These are phyloP conservation scores for Dactylellina parvicollis DNA, from an alignment of 2,329 filamentous ascomycete species.

Conservation along the genomic window DNA sequence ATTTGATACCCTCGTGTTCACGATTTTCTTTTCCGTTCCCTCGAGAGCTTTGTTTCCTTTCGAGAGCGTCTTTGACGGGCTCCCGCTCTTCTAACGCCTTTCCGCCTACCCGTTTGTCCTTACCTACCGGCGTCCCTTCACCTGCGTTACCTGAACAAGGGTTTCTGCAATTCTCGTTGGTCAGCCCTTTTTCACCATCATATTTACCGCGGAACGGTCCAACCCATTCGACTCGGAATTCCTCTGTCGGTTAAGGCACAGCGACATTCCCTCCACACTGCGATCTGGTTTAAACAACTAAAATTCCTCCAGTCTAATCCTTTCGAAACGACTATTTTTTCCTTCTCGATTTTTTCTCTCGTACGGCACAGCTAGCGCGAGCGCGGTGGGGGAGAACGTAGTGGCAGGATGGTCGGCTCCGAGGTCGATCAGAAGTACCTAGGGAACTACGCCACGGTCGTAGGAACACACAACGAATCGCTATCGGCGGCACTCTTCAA, in stretches of 20 bases:
- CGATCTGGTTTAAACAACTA: constrained; percentile 20
- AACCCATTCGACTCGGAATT: constrained; percentile 51
- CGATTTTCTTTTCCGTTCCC: constrained; percentile 26
- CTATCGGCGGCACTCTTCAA: constrained; percentile 87
- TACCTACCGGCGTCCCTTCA: neutral
- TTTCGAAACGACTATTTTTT: neutral
- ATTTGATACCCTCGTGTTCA: constrained; percentile 49
- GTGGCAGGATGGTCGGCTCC: constrained; percentile 81
- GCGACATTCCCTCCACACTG: constrained; percentile 16
- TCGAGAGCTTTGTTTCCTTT: constrained; percentile 18
- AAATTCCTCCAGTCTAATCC: constrained; percentile 1
- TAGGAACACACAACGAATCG: constrained; percentile 78
- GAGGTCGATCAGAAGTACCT: constrained; percentile 98
- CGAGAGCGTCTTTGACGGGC: constrained; percentile 23
- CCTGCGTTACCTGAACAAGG: constrained; percentile 46
- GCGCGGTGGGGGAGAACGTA: constrained; percentile 45
- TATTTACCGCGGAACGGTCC: constrained; percentile 51
- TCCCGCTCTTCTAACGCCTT: constrained; percentile 27
- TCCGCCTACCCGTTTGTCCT: constrained; percentile 28
- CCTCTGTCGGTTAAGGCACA: constrained; percentile 40
- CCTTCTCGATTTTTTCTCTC: constrained; percentile 10
- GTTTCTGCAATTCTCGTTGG: constrained; percentile 53
- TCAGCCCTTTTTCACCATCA: constrained; percentile 9
- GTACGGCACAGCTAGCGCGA: constrained; percentile 19
- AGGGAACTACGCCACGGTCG: constrained; percentile 83